Evolutionary conservation across 495 filamentous ascomycete genomes (phyloP).

Genomic region (Trypethelium eluteriae): DNA sequence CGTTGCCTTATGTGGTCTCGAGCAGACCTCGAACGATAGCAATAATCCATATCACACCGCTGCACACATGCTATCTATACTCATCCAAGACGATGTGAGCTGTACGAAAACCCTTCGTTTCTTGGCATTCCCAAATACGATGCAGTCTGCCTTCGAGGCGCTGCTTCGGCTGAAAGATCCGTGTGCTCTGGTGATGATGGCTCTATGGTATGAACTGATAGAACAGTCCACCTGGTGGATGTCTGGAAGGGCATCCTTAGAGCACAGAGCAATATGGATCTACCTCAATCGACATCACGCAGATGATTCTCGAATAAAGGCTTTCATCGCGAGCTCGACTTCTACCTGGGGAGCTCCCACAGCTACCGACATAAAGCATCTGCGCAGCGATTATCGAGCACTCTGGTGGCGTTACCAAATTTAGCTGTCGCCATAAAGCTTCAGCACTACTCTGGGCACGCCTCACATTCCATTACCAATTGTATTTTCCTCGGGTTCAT

Average conservation of each 20-base stretch:
- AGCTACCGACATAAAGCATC: background rate
- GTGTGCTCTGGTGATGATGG: background rate
- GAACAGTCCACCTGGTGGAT: slow-evolving; percentile 9
- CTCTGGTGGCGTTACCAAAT: too few relatives aligned
- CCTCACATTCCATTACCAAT: too few relatives aligned
- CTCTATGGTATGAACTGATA: slow-evolving; percentile 1
- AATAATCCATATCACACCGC: background rate
- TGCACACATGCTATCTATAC: slow-evolving; percentile 1
- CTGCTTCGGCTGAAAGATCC: background rate
- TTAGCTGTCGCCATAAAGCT: too few relatives aligned
- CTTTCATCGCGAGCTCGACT: slow-evolving; percentile 3
- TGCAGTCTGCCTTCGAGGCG: background rate
- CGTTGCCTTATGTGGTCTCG: background rate
- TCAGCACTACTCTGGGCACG: too few relatives aligned
- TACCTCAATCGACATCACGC: background rate
- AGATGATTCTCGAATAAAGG: background rate
- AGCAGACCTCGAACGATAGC: background rate
- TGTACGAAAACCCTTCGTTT: background rate
- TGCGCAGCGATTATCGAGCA: background rate
- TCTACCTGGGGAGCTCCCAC: background rate
- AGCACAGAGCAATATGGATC: background rate
- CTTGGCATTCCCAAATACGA: background rate
- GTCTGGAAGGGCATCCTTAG: background rate
- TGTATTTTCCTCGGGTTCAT: too few relatives aligned
- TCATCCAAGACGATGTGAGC: background rate